These are phyloP conservation scores for Brassica cretica DNA, from an alignment of 345 rosid species.

Conservation along the genomic window DNA sequence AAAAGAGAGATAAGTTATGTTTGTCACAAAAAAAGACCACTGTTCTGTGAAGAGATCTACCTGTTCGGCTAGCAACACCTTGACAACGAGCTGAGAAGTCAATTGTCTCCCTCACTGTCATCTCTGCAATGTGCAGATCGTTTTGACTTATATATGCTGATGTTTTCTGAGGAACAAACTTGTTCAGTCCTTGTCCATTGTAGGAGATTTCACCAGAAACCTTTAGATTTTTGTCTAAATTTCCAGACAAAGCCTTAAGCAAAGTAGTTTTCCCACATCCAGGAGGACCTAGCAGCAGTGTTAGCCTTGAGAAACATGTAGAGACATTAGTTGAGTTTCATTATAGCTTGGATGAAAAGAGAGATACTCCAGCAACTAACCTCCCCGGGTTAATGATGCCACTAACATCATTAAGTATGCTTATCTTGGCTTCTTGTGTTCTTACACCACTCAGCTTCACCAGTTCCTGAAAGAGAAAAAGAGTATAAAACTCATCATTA, in stretches of 20 bases:
- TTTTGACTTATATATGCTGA: constrained; percentile 59
- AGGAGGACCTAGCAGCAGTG: constrained; percentile 78
- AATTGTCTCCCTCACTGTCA: constrained; percentile 69
- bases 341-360: neutral
- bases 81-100: constrained; percentile 61
- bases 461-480: constrained; percentile 46
- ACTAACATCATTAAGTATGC: constrained; percentile 51
- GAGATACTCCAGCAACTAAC: constrained; percentile 32
- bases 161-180: constrained; percentile 56
- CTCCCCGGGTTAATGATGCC: constrained; percentile 71
- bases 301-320: constrained; percentile 47
- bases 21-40: neutral
- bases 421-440: constrained; percentile 52
- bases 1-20: neutral
- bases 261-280: constrained; percentile 78
- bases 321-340: neutral
- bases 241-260: constrained; percentile 71
- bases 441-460: constrained; percentile 43
- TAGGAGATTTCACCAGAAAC: constrained; percentile 54
- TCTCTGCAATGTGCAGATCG: constrained; percentile 54
- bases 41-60: constrained; percentile 10
- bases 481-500: neutral
- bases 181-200: constrained; percentile 47
- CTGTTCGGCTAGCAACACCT: constrained; percentile 55
- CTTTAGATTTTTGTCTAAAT: constrained; percentile 51